Evolutionary conservation across 129 eudicot genomes (phyloP), one percentile per base, ranked within the genome.

Genomic region (Flaveria trinervia): DNA sequence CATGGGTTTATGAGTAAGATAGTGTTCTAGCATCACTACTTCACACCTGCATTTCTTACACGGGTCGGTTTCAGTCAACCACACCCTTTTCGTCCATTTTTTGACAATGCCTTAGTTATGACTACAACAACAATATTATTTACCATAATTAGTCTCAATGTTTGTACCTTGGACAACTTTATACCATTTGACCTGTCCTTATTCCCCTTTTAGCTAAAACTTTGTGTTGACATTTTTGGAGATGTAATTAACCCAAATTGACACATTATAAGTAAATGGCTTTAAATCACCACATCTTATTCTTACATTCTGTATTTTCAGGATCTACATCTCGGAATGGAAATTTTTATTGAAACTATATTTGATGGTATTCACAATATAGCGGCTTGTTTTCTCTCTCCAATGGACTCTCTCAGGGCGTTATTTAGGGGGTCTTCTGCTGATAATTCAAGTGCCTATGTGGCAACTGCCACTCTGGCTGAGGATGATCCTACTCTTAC

Each of bases 341-440:
- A 91, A 85, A 87, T 94, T 30, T 75, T 55, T 78, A 94, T 94
- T 65, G 99, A 94, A 83, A 85, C 89, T 22, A 70, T 86, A 70
- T 94, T 94, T 86, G 99, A 94, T 65, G 61, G 85, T 41, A 78
- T 94, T 79, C 99, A 87, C 81, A 91, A 91, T 86, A 90, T 88
- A 26, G 83, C 96, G 30, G 85, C 87, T 72, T 85, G 91, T 83
- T 50, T 94, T 80, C 83, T 94, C 43, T 81, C 96, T 5, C 99
- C 99, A 17, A 11, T 76, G 18, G 90, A 91, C 17, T 86, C 96
- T 49, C 66, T 88, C 0, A 62, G 81, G 74, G 64, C 78, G 18
- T 69, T 91, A 49, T 50, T 85, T 28, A 81, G 82, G 30, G 88
- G 96, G 93, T 80, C 86, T 74, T 71, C 41, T 61, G 51, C 77